Conservation (phyloP, 2,329 filamentous ascomycete genomes). For the Teratosphaeria nubilosa region DNA sequence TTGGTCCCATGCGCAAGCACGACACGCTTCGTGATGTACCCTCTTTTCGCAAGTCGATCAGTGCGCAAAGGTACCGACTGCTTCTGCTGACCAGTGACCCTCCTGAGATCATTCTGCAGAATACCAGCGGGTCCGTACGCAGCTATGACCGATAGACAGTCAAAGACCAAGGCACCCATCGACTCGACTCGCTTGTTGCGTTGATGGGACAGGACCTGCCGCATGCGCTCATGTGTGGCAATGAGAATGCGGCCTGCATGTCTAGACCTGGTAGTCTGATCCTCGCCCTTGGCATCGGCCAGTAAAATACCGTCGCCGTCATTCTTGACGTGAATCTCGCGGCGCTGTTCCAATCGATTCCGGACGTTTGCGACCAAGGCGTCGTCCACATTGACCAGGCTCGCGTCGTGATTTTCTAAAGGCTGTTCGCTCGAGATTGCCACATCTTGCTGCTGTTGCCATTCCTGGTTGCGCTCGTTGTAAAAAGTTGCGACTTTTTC, state of each 20-base stretch:
- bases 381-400: constrained; percentile 33
- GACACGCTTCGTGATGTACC: constrained; percentile 50
- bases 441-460: constrained; percentile 1
- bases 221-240: constrained; percentile 47
- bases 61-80: constrained; percentile 54
- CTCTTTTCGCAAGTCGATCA: constrained; percentile 45
- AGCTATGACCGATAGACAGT: constrained; percentile 49
- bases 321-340: constrained; percentile 38
- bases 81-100: constrained; percentile 52
- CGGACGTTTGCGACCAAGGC: constrained; percentile 45
- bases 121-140: constrained; percentile 45
- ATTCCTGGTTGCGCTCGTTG: constrained; percentile 13
- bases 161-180: constrained; percentile 33
- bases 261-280: constrained; percentile 1
- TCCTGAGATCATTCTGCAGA: constrained; percentile 46
- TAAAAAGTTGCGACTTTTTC: constrained; percentile 30
- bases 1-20: constrained; percentile 39
- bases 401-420: constrained; percentile 7
- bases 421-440: neutral
- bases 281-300: constrained; percentile 32
- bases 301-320: constrained; percentile 30
- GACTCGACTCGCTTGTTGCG: neutral
- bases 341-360: constrained; percentile 46
- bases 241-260: constrained; percentile 30
- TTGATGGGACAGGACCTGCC: constrained; percentile 48